Evolutionary conservation across 169 alveolate species (phyloP).

Genomic region (Eimeria sp.): DNA sequence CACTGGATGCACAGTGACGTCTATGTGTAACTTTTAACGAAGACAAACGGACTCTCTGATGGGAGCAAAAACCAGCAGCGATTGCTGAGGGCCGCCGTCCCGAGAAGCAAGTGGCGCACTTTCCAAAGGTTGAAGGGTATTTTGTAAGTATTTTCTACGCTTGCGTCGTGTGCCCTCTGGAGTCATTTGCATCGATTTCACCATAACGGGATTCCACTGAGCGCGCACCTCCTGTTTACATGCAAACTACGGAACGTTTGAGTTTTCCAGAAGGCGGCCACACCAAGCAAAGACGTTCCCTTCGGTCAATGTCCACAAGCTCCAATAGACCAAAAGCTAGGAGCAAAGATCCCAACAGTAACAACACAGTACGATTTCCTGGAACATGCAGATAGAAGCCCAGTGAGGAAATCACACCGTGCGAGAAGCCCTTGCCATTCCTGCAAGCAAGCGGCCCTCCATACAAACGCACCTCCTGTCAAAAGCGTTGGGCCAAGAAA

Average conservation of each 20-base stretch:
- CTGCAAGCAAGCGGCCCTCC: neutral
- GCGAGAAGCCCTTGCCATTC: neutral
- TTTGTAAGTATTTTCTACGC: neutral
- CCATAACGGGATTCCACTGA: neutral
- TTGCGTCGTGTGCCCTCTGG: neutral
- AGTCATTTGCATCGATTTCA: neutral
- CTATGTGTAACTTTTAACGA: neutral
- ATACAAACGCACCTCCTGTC: neutral
- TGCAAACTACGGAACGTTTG: neutral
- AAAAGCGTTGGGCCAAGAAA: neutral
- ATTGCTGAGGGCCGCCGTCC: neutral
- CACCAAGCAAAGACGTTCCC: neutral
- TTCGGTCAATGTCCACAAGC: neutral
- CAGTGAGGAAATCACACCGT: neutral
- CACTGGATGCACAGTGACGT: neutral
- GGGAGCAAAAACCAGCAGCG: neutral
- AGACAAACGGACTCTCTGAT: conserved; percentile 1
- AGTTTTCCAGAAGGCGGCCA: neutral
- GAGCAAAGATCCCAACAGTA: neutral
- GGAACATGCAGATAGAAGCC: neutral
- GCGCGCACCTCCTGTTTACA: conserved; percentile 4
- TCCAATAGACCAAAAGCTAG: neutral
- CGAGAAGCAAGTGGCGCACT: neutral
- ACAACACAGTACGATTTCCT: neutral
- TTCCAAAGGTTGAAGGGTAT: neutral